Evolutionary conservation across 2,329 filamentous ascomycete species (phyloP), one percentile per base, ranked within the genome.

Genomic region (Penicillium concentricum): DNA sequence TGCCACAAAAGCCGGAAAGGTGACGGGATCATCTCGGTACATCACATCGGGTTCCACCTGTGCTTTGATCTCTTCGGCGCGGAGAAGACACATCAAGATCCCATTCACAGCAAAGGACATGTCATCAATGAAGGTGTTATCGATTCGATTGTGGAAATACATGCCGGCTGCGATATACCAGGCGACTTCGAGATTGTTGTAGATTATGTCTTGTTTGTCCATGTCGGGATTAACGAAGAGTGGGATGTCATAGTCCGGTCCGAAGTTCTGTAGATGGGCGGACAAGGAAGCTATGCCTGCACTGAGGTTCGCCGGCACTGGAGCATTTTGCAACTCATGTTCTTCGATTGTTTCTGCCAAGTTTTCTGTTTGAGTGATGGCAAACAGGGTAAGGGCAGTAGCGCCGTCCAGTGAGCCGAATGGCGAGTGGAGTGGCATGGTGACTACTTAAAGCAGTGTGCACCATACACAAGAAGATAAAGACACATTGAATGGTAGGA

Each of bases 251-350:
- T 43, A 16, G 7, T 7, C 24, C 1, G 41, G 41, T 7, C 6
- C 16, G 4, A 43, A 18, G 0, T 2, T 2, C 24, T 28, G 41
- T 5, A 42, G 39, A 2, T 41, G 37, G 37, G n/a, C 12, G n/a
- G 37, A 20, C 37, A 38, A 38, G 10, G 8, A 18, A 37, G 5
- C 9, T 1, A 42, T 43, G 5, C 15, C 22, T 28, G 4, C 41
- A 18, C 16, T 13, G 5, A 43, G 9, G 9, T 13, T 1, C 24
- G 18, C 24, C 6, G 41, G 41, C 1, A 43, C 5, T 2, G 16
- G 16, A 2, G 2, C 0, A 5, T 12, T 7, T 5, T 3, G 2
- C 16, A 1, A 1, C 1, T 43, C 24, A 2, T 18, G 8, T 7
- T 2, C 3, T 4, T 28, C 24, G 9, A 43, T 43, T 13, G 10